These are phyloP conservation scores for Coleophoma crateriformis DNA, from an alignment of 2,329 filamentous ascomycete species.

Conservation along the genomic window DNA sequence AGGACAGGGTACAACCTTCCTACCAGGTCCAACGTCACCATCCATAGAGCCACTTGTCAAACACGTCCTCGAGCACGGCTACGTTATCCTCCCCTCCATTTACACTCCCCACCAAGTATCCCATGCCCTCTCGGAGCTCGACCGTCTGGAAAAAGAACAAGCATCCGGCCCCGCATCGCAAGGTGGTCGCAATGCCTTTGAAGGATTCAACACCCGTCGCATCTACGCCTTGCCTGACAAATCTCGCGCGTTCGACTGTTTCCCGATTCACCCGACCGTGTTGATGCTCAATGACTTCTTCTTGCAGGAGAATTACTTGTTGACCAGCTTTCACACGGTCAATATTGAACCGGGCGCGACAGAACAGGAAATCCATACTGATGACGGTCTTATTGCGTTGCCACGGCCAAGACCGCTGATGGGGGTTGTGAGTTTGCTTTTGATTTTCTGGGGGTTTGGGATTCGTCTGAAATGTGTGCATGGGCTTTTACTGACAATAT, in stretches of 20 bases:
- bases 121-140: constrained; percentile 28
- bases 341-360: constrained; percentile 30
- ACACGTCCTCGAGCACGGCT: constrained; percentile 28
- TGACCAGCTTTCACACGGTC: constrained; percentile 32
- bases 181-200: constrained; percentile 30
- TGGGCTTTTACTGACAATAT: constrained; percentile 1
- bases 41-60: constrained; percentile 22
- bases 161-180: constrained; percentile 24
- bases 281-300: constrained; percentile 34
- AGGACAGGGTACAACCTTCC: constrained; percentile 22
- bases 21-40: constrained; percentile 19
- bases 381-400: constrained; percentile 23
- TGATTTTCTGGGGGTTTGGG: not conserved
- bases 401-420: constrained; percentile 24
- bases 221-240: constrained; percentile 35
- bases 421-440: constrained; percentile 16
- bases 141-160: constrained; percentile 19
- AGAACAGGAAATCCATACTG: constrained; percentile 30
- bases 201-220: constrained; percentile 30
- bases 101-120: constrained; percentile 26
- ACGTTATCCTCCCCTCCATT: constrained; percentile 30
- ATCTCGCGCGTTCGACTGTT: constrained; percentile 31
- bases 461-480: not conserved
- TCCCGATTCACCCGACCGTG: constrained; percentile 30
- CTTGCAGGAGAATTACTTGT: constrained; percentile 29